Evolutionary conservation across 1,139 yeast species (phyloP).

Genomic region (Candida gigantensis): DNA sequence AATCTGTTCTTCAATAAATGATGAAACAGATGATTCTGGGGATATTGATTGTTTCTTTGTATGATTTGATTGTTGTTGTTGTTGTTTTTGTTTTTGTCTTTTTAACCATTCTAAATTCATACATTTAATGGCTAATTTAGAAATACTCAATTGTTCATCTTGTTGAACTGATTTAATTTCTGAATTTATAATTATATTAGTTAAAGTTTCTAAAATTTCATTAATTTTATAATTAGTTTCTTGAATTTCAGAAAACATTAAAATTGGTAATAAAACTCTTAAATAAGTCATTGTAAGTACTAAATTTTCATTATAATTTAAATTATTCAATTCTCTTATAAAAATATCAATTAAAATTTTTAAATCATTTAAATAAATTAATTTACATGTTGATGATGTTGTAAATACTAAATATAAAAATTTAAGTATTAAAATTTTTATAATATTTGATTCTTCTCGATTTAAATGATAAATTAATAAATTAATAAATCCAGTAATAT

Average conservation of each 20-base stretch:
- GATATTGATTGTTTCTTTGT: too few species aligned
- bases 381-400: slow-evolving; percentile 61
- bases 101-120: slow-evolving; percentile 59
- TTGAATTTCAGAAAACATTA: slow-evolving; percentile 63
- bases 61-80: background rate
- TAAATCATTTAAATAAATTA: slow-evolving; percentile 80
- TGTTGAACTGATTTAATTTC: slow-evolving; percentile 13
- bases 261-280: slow-evolving; percentile 71
- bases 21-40: too few species aligned
- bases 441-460: slow-evolving; percentile 69
- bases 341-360: slow-evolving; percentile 85
- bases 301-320: slow-evolving; percentile 56
- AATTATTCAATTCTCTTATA: slow-evolving; percentile 72
- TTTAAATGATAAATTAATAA: slow-evolving; percentile 60
- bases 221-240: slow-evolving; percentile 57
- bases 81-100: slow-evolving; percentile 3
- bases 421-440: slow-evolving; percentile 79
- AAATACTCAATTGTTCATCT: slow-evolving; percentile 43
- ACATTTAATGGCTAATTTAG: slow-evolving; percentile 64
- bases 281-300: slow-evolving; percentile 70
- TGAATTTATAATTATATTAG: slow-evolving; percentile 41
- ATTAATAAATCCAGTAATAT: slow-evolving; percentile 42
- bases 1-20: too few species aligned
- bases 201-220: slow-evolving; percentile 54
- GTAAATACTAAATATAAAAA: slow-evolving; percentile 75